Conservation (phyloP, 2,329 filamentous ascomycete species). For the Fusarium phyllophilum region DNA sequence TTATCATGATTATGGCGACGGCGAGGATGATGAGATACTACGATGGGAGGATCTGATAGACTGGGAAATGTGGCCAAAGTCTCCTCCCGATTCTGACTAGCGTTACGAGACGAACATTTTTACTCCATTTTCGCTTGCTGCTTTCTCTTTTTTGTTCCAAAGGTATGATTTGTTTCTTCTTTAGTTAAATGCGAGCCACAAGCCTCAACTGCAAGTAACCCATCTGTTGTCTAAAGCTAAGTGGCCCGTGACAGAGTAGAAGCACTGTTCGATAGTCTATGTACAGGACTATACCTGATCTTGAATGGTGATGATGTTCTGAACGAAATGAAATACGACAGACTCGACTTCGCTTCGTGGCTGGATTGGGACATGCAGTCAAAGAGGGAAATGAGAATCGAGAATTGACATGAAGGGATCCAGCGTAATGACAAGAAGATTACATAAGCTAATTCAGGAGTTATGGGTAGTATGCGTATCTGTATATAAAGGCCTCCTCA, state of each 20-base stretch:
- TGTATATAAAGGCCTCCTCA: background rate
- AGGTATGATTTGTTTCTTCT: background rate
- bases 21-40: background rate
- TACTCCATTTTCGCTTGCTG: rapidly evolving
- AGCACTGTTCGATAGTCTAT: background rate
- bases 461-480: background rate
- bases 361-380: background rate
- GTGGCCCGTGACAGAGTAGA: background rate
- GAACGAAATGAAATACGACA: background rate
- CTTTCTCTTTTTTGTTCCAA: background rate
- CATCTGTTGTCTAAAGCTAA: background rate
- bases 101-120: background rate
- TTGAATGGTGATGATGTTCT: background rate
- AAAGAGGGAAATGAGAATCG: background rate
- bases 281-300: background rate
- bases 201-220: background rate
- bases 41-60: conserved; percentile 22
- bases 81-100: conserved; percentile 10
- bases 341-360: background rate
- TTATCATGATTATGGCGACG: background rate
- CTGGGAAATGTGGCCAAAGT: conserved; percentile 14
- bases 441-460: rapidly evolving
- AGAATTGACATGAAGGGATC: background rate
- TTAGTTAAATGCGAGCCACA: background rate
- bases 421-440: background rate